A percentile compares a stretch with the other conserved stretches of the same genome.
Evolutionary conservation across 331 rosid genomes (phyloP).

Genomic region (Spiraea crenata): DNA sequence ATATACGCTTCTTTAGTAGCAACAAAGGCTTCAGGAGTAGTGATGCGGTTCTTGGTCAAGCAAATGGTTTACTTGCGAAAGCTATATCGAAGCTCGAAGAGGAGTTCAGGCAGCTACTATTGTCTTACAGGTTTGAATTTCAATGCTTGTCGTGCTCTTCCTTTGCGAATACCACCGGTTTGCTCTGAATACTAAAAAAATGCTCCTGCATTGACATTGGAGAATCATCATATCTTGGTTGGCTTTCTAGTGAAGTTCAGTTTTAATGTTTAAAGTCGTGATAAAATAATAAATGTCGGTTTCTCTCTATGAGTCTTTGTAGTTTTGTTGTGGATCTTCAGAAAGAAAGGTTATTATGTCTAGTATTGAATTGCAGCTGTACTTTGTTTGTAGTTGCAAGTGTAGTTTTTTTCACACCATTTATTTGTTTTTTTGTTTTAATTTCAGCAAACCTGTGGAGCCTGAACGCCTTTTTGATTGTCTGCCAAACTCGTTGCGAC

Average conservation of each 20-base stretch:
- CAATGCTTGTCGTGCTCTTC: neutral
- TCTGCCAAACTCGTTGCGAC: conserved; percentile 93
- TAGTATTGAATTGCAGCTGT: neutral
- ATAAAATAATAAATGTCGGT: neutral
- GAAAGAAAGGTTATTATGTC: neutral
- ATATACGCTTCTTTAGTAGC: conserved; percentile 72
- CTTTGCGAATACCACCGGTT: neutral
- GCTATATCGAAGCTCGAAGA: conserved; percentile 93
- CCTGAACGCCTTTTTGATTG: conserved; percentile 97
- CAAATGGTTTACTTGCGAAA: conserved; percentile 71
- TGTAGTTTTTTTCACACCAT: neutral
- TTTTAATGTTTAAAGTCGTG: no score
- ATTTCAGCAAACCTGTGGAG: conserved; percentile 95
- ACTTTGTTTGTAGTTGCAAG: conserved; percentile 2
- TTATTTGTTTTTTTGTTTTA: conserved; percentile 1
- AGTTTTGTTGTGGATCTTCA: neutral
- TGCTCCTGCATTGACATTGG: neutral
- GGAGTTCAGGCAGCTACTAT: conserved; percentile 73
- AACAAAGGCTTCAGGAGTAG: conserved; percentile 67
- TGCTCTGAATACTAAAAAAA: neutral
- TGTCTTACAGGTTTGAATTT: conserved; percentile 72
- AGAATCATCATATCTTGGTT: neutral
- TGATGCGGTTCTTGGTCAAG: conserved; percentile 63
- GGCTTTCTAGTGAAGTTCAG: no score
- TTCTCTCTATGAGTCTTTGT: neutral